Conservation (phyloP, 202 grass and related monocot genomes). For the Digitaria exilis region DNA sequence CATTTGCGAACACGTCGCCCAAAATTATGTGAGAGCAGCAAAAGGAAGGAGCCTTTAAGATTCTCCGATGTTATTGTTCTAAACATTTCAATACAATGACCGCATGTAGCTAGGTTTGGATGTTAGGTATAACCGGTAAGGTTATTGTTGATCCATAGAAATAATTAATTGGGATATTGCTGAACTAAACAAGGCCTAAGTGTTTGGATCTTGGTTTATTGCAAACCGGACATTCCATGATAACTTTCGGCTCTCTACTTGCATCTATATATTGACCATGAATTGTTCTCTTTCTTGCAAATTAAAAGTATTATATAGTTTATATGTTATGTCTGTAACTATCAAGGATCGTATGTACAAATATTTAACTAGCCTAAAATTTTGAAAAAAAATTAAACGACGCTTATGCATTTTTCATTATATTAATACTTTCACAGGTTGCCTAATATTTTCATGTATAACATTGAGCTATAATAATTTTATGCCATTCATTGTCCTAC, state of each 20-base stretch:
- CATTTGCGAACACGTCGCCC: too few species aligned
- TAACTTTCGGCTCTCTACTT: not conserved
- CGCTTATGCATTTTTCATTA: not conserved
- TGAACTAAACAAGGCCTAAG: too few species aligned
- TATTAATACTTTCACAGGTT: not conserved
- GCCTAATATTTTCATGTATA: not conserved
- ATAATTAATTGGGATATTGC: not conserved
- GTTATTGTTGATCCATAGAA: not conserved
- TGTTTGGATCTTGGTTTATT: too few species aligned
- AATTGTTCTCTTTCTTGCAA: not conserved
- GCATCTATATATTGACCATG: not conserved
- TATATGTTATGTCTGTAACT: not conserved
- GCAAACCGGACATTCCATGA: not conserved
- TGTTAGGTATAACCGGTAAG: not conserved
- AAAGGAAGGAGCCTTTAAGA: too few species aligned
- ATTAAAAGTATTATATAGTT: not conserved
- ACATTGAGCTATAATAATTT: not conserved
- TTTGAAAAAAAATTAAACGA: not conserved
- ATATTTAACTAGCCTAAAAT: not conserved
- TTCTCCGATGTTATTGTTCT: too few species aligned
- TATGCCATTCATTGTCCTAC: slow-evolving; percentile 7
- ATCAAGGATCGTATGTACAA: not conserved
- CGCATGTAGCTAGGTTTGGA: not conserved
- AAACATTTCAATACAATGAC: not conserved
- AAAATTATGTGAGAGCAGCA: too few species aligned